Percentiles rank a stretch among this genome's conserved stretches.
phyloP scores from a whole-genome alignment of 2,329 filamentous ascomycete genomes.

The Cladosporium sp. region DNA sequence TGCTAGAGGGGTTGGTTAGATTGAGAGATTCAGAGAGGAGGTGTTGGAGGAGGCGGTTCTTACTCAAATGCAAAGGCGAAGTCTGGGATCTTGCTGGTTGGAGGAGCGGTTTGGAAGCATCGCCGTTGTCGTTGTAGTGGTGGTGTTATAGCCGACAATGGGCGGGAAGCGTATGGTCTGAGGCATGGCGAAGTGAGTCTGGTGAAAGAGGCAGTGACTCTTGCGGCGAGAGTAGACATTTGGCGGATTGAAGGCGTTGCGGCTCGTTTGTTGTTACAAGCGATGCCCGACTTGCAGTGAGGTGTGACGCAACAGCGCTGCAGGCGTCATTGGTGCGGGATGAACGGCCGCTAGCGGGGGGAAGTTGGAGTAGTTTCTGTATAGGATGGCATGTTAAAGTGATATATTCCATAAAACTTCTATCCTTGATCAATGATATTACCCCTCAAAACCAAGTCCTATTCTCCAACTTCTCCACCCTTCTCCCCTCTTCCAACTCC shows the following conservation, averaged over 20 bases:
- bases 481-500: conserved; percentile 38
- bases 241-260: not conserved
- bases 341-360: no score
- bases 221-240: conserved; percentile 1
- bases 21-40: not conserved
- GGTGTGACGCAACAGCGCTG: no score
- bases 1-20: conserved; percentile 47
- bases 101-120: conserved; percentile 18
- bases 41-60: conserved; percentile 2
- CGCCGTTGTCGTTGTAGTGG: conserved; percentile 12
- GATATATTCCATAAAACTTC: no score
- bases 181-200: not conserved
- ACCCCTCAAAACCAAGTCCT: conserved; percentile 41
- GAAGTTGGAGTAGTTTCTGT: no score
- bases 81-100: conserved; percentile 30
- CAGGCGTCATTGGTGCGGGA: no score
- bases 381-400: no score
- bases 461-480: conserved; percentile 38
- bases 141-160: not conserved
- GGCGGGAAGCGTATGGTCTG: not conserved
- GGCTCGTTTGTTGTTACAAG: no score
- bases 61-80: conserved; percentile 57
- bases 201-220: not conserved
- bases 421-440: no score
- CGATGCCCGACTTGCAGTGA: no score